Percentiles rank a stretch among this genome's conserved stretches.
phyloP scores from a whole-genome alignment of 805 yeast species.

The Saccharomycopsis olivae region DNA sequence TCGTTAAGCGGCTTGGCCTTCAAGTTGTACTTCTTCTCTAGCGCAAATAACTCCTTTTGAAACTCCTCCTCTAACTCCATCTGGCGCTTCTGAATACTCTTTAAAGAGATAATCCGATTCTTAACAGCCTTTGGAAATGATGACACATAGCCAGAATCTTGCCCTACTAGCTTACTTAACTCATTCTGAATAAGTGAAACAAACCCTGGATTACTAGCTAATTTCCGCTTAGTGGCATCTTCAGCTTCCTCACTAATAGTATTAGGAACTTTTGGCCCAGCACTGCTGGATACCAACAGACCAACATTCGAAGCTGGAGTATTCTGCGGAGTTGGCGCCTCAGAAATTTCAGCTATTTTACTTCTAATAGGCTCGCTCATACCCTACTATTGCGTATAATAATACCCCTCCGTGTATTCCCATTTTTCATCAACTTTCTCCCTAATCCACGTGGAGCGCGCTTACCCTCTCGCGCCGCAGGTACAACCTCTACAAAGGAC shows the following conservation, averaged over 20 bases:
- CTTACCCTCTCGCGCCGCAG: too few species aligned
- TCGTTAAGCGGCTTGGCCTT: conserved; percentile 69
- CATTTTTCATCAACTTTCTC: too few species aligned
- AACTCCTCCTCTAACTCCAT: conserved; percentile 81
- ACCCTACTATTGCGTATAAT: too few species aligned
- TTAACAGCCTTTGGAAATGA: conserved; percentile 62
- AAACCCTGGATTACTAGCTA: conserved; percentile 73
- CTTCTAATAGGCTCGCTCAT: conserved; percentile 74
- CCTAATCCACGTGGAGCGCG: too few species aligned
- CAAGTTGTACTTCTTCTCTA: conserved; percentile 69
- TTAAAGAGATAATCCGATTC: conserved; percentile 70
- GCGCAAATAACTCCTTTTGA: conserved; percentile 76
- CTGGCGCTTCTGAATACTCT: conserved; percentile 69
- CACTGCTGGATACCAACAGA: conserved; percentile 53
- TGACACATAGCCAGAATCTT: conserved; percentile 77
- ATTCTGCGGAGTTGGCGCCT: conserved; percentile 98
- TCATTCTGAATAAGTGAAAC: conserved; percentile 85
- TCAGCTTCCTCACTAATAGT: conserved; percentile 66
- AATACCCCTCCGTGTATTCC: too few species aligned
- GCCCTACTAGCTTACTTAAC: conserved; percentile 74
- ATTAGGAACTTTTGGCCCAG: conserved; percentile 36
- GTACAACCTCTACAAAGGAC: too few species aligned
- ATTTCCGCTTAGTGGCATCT: conserved; percentile 26
- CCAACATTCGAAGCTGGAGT: conserved; percentile 85
- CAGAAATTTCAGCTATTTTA: conserved; percentile 60